These are phyloP conservation scores for Erythrophleum fordii DNA, from an alignment of 306 rosid species.

Conservation along the genomic window DNA sequence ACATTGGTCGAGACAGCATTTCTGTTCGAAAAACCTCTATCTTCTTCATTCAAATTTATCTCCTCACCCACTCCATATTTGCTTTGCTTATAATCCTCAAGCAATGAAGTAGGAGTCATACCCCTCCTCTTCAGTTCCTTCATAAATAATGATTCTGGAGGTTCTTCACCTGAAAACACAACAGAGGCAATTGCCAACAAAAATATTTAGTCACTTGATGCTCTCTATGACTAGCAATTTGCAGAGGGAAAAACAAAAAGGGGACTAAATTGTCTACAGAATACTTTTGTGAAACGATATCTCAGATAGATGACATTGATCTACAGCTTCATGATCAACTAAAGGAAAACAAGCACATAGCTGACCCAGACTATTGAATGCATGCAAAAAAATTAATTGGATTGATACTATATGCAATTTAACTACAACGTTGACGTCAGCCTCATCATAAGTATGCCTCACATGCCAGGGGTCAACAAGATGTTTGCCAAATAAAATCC, in stretches of 20 bases:
- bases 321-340: neutral
- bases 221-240: neutral
- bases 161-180: slow-evolving; percentile 77
- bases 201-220: slow-evolving; percentile 22
- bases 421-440: neutral
- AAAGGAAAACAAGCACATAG: neutral
- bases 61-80: slow-evolving; percentile 62
- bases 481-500: neutral
- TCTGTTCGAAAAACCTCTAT: slow-evolving; percentile 58
- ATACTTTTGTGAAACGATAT: neutral
- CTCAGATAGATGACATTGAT: neutral
- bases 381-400: neutral
- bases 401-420: neutral
- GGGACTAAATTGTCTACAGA: neutral
- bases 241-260: neutral
- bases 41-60: slow-evolving; percentile 58
- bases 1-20: slow-evolving; percentile 76
- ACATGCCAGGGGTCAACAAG: neutral
- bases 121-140: slow-evolving; percentile 96
- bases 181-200: slow-evolving; percentile 31
- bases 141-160: slow-evolving; percentile 92
- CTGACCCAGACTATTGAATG: neutral
- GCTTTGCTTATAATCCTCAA: slow-evolving; percentile 72
- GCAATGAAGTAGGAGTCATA: slow-evolving; percentile 90
- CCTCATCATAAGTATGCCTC: neutral